These are phyloP conservation scores for Fusarium incarnatum DNA, from an alignment of 2,329 filamentous ascomycete genomes.

Conservation along the genomic window DNA sequence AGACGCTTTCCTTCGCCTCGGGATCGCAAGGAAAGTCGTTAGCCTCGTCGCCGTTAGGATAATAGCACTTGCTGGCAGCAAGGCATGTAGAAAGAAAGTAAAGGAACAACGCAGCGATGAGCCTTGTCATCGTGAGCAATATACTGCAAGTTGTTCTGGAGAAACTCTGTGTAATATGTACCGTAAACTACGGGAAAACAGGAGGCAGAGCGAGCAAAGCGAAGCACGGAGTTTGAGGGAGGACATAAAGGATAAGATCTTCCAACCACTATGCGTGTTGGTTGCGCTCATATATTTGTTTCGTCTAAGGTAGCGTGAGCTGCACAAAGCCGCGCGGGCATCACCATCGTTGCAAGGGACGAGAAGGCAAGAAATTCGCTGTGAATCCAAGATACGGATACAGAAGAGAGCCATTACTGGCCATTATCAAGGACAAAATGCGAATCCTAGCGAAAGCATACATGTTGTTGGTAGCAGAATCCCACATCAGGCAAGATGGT, in stretches of 20 bases:
- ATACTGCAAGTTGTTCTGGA: neutral
- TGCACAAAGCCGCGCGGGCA: slow-evolving; percentile 5
- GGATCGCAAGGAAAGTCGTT: slow-evolving; percentile 36
- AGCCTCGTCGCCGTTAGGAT: slow-evolving; percentile 34
- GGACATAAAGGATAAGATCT: neutral
- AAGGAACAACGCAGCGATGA: slow-evolving; percentile 11
- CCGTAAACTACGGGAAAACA: neutral
- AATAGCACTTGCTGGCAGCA: slow-evolving; percentile 33
- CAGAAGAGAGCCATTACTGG: neutral
- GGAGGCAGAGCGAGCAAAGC: neutral
- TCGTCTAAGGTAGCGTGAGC: neutral
- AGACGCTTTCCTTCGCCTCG: slow-evolving; percentile 33
- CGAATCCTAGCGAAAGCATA: neutral
- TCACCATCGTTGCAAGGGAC: neutral
- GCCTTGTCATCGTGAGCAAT: slow-evolving; percentile 14
- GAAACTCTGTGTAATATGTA: neutral
- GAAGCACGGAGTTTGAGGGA: neutral
- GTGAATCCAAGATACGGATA: neutral
- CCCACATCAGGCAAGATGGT: neutral
- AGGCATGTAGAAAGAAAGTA: slow-evolving; percentile 3
- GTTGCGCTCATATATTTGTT: neutral
- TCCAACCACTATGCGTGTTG: neutral
- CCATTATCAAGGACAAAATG: neutral
- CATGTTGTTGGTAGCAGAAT: slow-evolving; percentile 1
- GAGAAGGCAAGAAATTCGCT: neutral